phyloP scores from a whole-genome alignment of 176 grass and related monocot species.

The Hsuehochloa calcarea region DNA sequence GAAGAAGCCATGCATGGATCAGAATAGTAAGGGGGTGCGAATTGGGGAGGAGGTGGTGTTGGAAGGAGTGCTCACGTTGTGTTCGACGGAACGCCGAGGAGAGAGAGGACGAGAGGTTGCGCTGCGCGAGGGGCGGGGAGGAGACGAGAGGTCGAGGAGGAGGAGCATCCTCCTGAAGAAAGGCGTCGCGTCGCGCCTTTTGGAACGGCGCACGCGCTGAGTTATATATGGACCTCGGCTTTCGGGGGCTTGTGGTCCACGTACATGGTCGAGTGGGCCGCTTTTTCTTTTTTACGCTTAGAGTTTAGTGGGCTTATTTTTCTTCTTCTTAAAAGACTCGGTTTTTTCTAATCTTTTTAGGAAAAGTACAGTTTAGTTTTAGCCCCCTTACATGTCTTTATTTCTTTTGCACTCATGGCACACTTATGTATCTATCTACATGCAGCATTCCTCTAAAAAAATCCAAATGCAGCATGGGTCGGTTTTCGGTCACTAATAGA shows the following conservation, averaged over 20 bases:
- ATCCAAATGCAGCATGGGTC: neutral
- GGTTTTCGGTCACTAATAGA: neutral
- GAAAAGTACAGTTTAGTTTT: neutral
- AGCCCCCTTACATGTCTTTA: neutral
- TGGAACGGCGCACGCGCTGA: neutral
- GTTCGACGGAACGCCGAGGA: neutral
- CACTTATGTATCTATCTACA: neutral
- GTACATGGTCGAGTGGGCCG: neutral
- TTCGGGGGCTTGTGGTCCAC: neutral
- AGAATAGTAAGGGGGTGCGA: neutral
- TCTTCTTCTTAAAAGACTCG: neutral
- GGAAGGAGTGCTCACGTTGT: conserved; percentile 18
- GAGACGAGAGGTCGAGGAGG: neutral
- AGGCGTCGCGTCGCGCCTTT: conserved; percentile 10
- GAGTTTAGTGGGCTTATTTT: neutral
- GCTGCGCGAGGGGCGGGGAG: neutral
- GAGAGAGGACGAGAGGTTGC: neutral
- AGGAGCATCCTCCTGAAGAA: neutral
- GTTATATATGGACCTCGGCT: neutral
- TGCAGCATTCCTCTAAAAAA: neutral
- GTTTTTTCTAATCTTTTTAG: neutral
- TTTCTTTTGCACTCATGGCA: neutral
- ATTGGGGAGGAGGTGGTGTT: neutral
- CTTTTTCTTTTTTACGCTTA: neutral
- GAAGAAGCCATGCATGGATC: neutral